Conservation (phyloP, 805 yeast species). For the Barnettozyma pratensis region DNA sequence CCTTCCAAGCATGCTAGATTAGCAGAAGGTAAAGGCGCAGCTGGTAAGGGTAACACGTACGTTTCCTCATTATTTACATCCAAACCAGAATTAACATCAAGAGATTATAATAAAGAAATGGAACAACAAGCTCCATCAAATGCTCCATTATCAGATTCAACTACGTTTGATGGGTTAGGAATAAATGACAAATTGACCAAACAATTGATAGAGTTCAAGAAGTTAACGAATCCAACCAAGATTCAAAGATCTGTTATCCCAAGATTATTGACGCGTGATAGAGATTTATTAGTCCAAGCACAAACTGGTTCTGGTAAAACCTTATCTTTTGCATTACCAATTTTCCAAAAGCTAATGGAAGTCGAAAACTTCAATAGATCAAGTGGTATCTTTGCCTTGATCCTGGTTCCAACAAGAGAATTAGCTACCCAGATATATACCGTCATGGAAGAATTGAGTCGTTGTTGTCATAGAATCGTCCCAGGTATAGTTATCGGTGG, state of each 20-base stretch:
- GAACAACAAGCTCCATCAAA: slow-evolving; percentile 58
- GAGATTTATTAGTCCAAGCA: slow-evolving; percentile 86
- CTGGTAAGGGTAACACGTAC: slow-evolving; percentile 56
- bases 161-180: slow-evolving; percentile 70
- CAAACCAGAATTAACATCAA: slow-evolving; percentile 45
- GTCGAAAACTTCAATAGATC: slow-evolving; percentile 47
- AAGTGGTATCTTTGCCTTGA: slow-evolving; percentile 83
- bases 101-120: slow-evolving; percentile 32
- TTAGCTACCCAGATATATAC: slow-evolving; percentile 84
- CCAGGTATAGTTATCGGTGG: slow-evolving; percentile 98
- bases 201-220: slow-evolving; percentile 53
- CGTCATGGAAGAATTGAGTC: slow-evolving; percentile 66
- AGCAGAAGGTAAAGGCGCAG: slow-evolving; percentile 42
- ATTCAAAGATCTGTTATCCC: slow-evolving; percentile 85
- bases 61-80: slow-evolving; percentile 85
- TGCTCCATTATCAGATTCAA: slow-evolving; percentile 69
- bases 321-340: slow-evolving; percentile 78
- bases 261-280: slow-evolving; percentile 34
- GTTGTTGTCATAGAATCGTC: slow-evolving; percentile 81
- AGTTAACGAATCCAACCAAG: slow-evolving; percentile 67
- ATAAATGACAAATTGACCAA: slow-evolving; percentile 46
- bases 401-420: slow-evolving; percentile 93
- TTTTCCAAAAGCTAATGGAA: slow-evolving; percentile 64
- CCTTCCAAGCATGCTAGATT: slow-evolving; percentile 34
- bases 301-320: slow-evolving; percentile 99